Evolutionary conservation across 176 grass and related monocot genomes (phyloP).

Genomic region (Lolium perenne): DNA sequence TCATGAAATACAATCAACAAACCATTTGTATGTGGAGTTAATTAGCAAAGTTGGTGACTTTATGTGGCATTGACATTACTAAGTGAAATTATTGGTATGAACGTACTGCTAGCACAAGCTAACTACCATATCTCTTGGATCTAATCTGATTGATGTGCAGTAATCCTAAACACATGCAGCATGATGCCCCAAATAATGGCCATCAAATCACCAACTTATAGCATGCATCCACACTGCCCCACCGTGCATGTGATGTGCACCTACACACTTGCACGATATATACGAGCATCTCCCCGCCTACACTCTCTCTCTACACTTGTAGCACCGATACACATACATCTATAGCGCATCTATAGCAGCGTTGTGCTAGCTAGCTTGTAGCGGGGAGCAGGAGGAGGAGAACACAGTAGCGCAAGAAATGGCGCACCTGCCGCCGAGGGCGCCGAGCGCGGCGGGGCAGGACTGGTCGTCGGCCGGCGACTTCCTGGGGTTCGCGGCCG

Average conservation of each 20-base stretch:
- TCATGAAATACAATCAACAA: neutral
- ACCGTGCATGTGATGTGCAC: conserved; percentile 51
- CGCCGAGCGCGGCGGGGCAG: conserved; percentile 51
- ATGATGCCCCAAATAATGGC: conserved; percentile 35
- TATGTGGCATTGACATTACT: neutral
- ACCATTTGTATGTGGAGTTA: neutral
- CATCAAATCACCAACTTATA: conserved; percentile 23
- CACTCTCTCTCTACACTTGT: conserved; percentile 21
- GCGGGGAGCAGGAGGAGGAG: neutral
- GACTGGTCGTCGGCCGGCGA: conserved; percentile 54
- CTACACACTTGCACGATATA: conserved; percentile 34
- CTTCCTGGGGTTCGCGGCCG: conserved; percentile 79
- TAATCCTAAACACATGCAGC: conserved; percentile 50
- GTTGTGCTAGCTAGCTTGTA: neutral
- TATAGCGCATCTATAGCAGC: neutral
- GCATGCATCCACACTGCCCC: conserved; percentile 30
- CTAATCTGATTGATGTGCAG: conserved; percentile 29
- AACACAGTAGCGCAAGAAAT: conserved; percentile 23
- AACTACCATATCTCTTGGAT: conserved; percentile 51
- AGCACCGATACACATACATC: conserved; percentile 8
- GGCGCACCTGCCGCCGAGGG: conserved; percentile 84
- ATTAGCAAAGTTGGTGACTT: neutral
- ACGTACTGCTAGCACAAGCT: conserved; percentile 6
- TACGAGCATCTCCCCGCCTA: conserved; percentile 27
- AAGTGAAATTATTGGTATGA: conserved; percentile 22